Conservation (phyloP, 2,329 filamentous ascomycete species). For the Aspergillus texensis region DNA sequence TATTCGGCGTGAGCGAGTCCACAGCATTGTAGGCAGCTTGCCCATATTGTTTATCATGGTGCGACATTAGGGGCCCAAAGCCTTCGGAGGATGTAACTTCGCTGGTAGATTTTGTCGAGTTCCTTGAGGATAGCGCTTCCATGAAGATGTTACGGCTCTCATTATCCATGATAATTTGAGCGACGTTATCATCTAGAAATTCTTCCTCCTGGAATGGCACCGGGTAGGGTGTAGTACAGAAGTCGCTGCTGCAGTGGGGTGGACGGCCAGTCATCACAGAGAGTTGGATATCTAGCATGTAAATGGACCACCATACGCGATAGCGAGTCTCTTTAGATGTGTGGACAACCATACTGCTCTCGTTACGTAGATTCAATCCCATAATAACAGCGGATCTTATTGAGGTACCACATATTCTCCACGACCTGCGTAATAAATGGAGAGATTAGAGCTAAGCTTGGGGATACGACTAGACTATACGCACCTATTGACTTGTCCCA, state of each 20-base stretch:
- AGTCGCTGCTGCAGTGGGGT: conserved; percentile 39
- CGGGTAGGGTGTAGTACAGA: conserved; percentile 47
- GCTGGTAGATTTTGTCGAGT: conserved; percentile 14
- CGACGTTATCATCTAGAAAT: conserved; percentile 34
- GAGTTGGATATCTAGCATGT: conserved; percentile 44
- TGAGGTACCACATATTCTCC: conserved; percentile 45
- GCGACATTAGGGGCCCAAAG: conserved; percentile 15
- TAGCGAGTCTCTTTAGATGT: conserved; percentile 46
- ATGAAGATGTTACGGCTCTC: conserved; percentile 34
- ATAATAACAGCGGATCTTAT: conserved; percentile 45
- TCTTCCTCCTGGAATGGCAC: conserved; percentile 43
- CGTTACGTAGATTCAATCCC: conserved; percentile 48
- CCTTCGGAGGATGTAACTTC: conserved; percentile 15
- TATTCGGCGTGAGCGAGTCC: conserved; percentile 38
- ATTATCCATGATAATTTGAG: conserved; percentile 37
- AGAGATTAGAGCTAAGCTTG: background rate
- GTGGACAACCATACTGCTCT: conserved; percentile 37
- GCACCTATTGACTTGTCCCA: conserved; percentile 48
- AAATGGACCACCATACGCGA: conserved; percentile 49
- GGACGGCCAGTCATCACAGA: conserved; percentile 48
- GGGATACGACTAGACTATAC: conserved; percentile 2
- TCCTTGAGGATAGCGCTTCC: conserved; percentile 25
- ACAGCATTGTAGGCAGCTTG: conserved; percentile 27
- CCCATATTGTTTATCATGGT: conserved; percentile 21
- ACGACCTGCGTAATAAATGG: conserved; percentile 35